phyloP scores from a whole-genome alignment of 495 filamentous ascomycete species.

The Talaromyces adpressus region DNA sequence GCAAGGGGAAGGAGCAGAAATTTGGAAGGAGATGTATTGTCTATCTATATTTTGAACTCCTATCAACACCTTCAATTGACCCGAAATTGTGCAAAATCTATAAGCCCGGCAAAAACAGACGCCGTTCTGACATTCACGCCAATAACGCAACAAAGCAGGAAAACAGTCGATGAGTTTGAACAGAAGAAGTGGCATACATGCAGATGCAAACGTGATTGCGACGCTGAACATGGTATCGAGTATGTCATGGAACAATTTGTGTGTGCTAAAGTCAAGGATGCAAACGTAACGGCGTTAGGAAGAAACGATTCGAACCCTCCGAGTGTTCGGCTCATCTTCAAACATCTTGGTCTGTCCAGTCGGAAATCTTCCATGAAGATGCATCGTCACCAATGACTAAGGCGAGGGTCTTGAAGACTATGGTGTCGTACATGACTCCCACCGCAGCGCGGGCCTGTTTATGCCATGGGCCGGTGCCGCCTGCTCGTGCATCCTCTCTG shows the following conservation, averaged over 20 bases:
- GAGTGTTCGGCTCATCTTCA: background rate
- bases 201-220: background rate
- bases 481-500: conserved; percentile 60
- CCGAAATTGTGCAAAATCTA: background rate
- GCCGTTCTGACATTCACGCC: background rate
- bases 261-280: background rate
- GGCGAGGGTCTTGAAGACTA: conserved; percentile 51
- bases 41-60: background rate
- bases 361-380: conserved; percentile 48
- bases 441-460: conserved; percentile 30
- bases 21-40: background rate
- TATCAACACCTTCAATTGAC: background rate
- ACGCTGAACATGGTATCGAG: background rate
- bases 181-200: background rate
- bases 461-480: conserved; percentile 55
- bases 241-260: background rate
- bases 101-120: background rate
- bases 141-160: background rate
- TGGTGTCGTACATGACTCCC: conserved; percentile 41
- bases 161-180: background rate
- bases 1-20: background rate
- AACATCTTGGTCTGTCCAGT: conserved; percentile 38
- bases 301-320: background rate
- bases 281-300: background rate
- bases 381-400: conserved; percentile 52